Evolutionary conservation across 768 basidiomycete species (phyloP).

Genomic region (Rhodosporidiobolus sp.): DNA sequence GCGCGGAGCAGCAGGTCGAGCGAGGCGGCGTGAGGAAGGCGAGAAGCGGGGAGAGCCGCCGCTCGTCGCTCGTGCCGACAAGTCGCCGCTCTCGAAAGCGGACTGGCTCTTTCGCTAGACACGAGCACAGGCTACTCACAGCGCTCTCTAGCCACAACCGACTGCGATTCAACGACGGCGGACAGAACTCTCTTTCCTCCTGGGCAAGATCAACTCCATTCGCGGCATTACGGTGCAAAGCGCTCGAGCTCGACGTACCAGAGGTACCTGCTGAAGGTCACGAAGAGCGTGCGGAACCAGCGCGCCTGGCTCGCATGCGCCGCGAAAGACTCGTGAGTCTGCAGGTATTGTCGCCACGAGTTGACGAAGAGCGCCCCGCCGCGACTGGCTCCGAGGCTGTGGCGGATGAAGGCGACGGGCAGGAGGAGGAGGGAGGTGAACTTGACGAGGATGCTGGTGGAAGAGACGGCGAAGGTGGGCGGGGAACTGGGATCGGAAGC

Average conservation of each 20-base stretch:
- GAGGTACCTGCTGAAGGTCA: conserved; percentile 48
- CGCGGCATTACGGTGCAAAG: not conserved
- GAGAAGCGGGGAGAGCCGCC: no score
- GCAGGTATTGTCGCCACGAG: conserved; percentile 39
- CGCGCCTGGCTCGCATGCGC: conserved; percentile 48
- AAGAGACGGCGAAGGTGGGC: conserved; percentile 23
- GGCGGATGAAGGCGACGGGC: conserved; percentile 14
- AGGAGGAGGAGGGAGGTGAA: conserved; percentile 36
- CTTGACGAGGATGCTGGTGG: conserved; percentile 37
- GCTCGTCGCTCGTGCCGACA: no score
- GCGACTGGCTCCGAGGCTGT: not conserved
- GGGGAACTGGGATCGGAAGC: conserved; percentile 8
- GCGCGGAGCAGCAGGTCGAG: no score
- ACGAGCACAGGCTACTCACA: no score
- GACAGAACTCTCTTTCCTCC: no score
- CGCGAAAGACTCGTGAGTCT: conserved; percentile 47
- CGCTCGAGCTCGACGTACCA: conserved; percentile 49
- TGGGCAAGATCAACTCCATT: not conserved
- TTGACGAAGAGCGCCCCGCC: conserved; percentile 32
- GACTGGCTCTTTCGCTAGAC: no score
- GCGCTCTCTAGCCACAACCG: no score
- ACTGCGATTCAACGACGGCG: no score
- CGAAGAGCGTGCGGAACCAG: conserved; percentile 51
- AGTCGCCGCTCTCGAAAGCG: no score
- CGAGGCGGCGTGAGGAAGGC: no score